Conservation (phyloP, 2,329 filamentous ascomycete genomes). For the Neonectria coccinea region DNA sequence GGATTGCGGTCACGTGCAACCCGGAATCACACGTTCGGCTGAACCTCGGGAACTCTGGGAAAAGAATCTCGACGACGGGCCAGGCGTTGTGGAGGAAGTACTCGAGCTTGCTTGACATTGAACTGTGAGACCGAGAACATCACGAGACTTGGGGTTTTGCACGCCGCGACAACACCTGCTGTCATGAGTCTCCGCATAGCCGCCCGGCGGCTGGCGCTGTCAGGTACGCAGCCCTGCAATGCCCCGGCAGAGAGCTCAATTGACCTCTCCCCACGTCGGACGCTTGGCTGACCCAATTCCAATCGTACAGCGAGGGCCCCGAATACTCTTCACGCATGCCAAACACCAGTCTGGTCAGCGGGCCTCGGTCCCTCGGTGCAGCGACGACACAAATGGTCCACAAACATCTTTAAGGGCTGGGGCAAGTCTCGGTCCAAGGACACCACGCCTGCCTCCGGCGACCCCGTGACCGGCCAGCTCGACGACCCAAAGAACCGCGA, state of each 20-base stretch:
- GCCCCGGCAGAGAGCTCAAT: slow-evolving; percentile 31
- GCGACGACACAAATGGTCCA: slow-evolving; percentile 58
- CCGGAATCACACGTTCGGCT: slow-evolving; percentile 29
- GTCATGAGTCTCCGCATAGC: slow-evolving; percentile 75
- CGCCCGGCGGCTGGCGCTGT: slow-evolving; percentile 68
- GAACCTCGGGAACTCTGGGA: slow-evolving; percentile 41
- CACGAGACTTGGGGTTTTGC: slow-evolving; percentile 39
- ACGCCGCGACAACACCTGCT: slow-evolving; percentile 35
- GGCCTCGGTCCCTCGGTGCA: slow-evolving; percentile 40
- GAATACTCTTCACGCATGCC: slow-evolving; percentile 34
- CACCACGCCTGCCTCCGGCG: slow-evolving; percentile 45
- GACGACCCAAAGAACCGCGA: slow-evolving; percentile 57
- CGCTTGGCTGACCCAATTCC: slow-evolving; percentile 31
- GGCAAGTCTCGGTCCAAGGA: slow-evolving; percentile 47
- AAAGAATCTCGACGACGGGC: slow-evolving; percentile 45
- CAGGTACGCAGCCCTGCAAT: slow-evolving; percentile 60
- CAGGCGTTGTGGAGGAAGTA: slow-evolving; percentile 8
- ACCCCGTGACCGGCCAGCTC: slow-evolving; percentile 50
- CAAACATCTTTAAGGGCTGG: slow-evolving; percentile 55
- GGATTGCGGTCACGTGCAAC: slow-evolving; percentile 38
- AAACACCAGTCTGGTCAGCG: slow-evolving; percentile 33
- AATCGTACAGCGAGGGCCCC: slow-evolving; percentile 38
- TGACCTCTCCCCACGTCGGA: slow-evolving; percentile 25
- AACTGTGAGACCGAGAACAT: slow-evolving; percentile 31
- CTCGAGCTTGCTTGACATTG: slow-evolving; percentile 24